phyloP scores from a whole-genome alignment of 1,284 basidiomycete genomes.

The Cutaneotrichosporon daszewskae region DNA sequence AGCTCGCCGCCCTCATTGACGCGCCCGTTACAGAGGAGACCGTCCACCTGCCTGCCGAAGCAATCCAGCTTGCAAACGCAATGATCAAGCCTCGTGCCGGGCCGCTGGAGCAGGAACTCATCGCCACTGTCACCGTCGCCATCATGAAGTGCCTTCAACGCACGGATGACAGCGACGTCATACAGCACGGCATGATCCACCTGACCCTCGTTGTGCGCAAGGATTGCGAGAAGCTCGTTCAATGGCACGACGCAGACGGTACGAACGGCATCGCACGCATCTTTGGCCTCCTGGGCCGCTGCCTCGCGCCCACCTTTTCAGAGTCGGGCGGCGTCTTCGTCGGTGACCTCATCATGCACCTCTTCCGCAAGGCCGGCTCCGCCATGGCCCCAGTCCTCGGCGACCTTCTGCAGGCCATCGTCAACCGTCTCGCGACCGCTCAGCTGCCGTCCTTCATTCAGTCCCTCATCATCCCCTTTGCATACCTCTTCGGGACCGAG shows the following conservation, averaged over 20 bases:
- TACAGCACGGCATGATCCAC: constrained; percentile 77
- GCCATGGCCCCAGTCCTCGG: constrained; percentile 64
- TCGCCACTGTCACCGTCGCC: constrained; percentile 63
- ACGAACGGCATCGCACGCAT: constrained; percentile 68
- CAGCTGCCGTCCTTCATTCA: constrained; percentile 76
- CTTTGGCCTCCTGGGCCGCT: constrained; percentile 66
- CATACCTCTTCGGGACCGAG: constrained; percentile 74
- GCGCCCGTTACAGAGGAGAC: constrained; percentile 55
- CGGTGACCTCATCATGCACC: constrained; percentile 88
- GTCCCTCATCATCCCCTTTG: constrained; percentile 86
- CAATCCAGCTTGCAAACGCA: constrained; percentile 71
- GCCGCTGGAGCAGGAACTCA: constrained; percentile 70
- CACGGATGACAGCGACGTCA: constrained; percentile 73
- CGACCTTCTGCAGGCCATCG: constrained; percentile 76
- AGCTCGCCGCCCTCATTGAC: constrained; percentile 63
- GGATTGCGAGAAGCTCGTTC: constrained; percentile 70
- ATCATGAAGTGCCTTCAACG: constrained; percentile 63
- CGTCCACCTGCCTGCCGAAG: constrained; percentile 64
- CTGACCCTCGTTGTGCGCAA: constrained; percentile 81
- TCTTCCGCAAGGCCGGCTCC: constrained; percentile 72
- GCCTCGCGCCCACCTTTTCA: constrained; percentile 58
- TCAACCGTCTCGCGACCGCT: constrained; percentile 69
- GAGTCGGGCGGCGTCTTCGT: constrained; percentile 85
- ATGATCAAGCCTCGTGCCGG: constrained; percentile 59
- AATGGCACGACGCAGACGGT: constrained; percentile 64